Evolutionary conservation across 352 stramenopile species (phyloP).

Genomic region (Thraustochytrium sp.): DNA sequence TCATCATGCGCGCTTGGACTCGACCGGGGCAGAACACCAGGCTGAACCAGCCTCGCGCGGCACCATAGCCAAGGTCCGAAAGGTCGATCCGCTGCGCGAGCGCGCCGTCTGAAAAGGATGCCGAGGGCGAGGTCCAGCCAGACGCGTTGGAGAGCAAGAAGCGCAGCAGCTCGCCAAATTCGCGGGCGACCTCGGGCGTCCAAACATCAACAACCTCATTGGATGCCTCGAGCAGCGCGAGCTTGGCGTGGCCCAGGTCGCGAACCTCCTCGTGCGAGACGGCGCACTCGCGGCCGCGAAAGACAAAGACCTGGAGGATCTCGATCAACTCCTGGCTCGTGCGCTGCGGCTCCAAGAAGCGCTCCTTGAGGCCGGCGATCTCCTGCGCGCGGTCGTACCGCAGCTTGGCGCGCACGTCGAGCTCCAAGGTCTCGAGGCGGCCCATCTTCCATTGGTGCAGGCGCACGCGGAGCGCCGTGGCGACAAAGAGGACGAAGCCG

Average conservation of each 20-base stretch:
- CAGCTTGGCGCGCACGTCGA: background rate
- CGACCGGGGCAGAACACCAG: background rate
- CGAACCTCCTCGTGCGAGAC: slow-evolving; percentile 23
- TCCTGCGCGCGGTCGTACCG: background rate
- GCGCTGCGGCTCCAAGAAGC: background rate
- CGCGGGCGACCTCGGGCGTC: background rate
- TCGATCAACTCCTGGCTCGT: background rate
- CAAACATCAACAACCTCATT: background rate
- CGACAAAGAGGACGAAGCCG: background rate
- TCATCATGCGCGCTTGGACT: background rate
- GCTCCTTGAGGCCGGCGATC: slow-evolving; percentile 5
- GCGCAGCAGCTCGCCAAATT: slow-evolving; percentile 11
- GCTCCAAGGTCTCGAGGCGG: slow-evolving; percentile 8
- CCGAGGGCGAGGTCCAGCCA: background rate
- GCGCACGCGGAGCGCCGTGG: background rate
- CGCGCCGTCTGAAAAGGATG: background rate
- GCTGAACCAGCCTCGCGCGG: background rate
- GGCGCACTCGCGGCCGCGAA: background rate
- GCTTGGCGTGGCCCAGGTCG: slow-evolving; percentile 9
- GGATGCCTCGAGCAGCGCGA: slow-evolving; percentile 15
- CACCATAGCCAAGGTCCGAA: background rate
- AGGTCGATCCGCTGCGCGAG: background rate
- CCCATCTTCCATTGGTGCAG: background rate
- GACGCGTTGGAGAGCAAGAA: background rate
- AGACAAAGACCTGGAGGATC: slow-evolving; percentile 10